Conservation (phyloP, 441 rosid species). For the Euphorbia celastroides region DNA sequence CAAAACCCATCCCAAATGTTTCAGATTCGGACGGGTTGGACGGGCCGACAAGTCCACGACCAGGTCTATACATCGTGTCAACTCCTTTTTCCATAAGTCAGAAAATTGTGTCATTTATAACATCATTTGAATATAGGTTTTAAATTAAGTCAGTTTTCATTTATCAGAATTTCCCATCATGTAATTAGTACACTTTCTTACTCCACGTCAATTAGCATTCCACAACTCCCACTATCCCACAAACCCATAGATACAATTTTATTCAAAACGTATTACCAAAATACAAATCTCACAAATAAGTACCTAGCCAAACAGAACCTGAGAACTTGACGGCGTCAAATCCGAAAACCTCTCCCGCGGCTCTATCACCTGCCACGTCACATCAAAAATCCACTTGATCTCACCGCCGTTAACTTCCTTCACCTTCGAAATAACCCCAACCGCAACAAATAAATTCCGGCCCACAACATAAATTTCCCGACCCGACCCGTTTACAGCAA, state of each 20-base stretch:
- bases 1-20: too few species aligned
- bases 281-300: too few species aligned
- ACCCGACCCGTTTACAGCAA: conserved; percentile 57
- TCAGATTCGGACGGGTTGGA: too few species aligned
- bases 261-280: conserved; percentile 13
- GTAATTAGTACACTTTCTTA: conserved; percentile 10
- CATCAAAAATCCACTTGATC: conserved; percentile 45
- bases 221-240: conserved; percentile 18
- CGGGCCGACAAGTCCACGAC: too few species aligned
- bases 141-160: neutral
- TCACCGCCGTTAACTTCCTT: conserved; percentile 22
- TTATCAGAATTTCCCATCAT: neutral
- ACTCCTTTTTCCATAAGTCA: too few species aligned
- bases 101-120: too few species aligned
- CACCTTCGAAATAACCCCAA: conserved; percentile 55
- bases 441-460: conserved; percentile 62
- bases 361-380: conserved; percentile 64
- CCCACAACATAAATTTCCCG: conserved; percentile 73
- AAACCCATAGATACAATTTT: conserved; percentile 24
- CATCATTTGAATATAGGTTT: neutral
- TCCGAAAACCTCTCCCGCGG: conserved; percentile 56
- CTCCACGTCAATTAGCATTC: conserved; percentile 11
- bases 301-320: conserved; percentile 76
- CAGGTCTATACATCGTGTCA: too few species aligned
- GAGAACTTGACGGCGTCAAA: conserved; percentile 78